Evolutionary conservation across 2,329 filamentous ascomycete species (phyloP).

Genomic region (Teratosphaeria pseudoeucalypti): DNA sequence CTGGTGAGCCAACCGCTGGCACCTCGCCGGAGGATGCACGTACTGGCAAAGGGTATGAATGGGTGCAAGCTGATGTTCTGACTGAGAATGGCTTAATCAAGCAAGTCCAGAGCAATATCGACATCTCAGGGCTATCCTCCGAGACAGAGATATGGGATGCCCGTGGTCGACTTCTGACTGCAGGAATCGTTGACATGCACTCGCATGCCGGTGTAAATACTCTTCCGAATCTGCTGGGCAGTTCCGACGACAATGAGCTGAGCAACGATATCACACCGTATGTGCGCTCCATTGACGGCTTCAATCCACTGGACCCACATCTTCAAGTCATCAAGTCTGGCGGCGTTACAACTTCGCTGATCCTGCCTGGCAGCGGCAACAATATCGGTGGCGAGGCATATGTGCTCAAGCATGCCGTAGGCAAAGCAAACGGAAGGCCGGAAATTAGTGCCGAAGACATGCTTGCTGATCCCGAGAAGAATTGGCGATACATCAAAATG

Average conservation of each 20-base stretch:
- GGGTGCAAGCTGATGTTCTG: conserved; percentile 51
- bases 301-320: conserved; percentile 54
- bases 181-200: conserved; percentile 63
- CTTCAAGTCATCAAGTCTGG: conserved; percentile 61
- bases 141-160: conserved; percentile 47
- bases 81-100: conserved; percentile 53
- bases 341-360: conserved; percentile 58
- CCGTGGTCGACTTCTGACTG: conserved; percentile 50
- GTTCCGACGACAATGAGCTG: conserved; percentile 53
- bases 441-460: conserved; percentile 55
- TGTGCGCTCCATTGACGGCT: conserved; percentile 54
- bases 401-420: conserved; percentile 58
- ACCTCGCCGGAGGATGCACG: conserved; percentile 45
- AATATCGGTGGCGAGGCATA: conserved; percentile 64
- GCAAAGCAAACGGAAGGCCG: conserved; percentile 46
- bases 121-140: conserved; percentile 32
- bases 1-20: conserved; percentile 48
- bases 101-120: conserved; percentile 32
- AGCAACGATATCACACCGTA: conserved; percentile 56
- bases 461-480: conserved; percentile 54
- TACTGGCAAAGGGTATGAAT: conserved; percentile 49
- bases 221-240: conserved; percentile 46
- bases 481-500: conserved; percentile 67
- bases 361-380: conserved; percentile 58
- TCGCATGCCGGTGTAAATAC: conserved; percentile 52